These are phyloP conservation scores for Erodium moschatum DNA, from an alignment of 441 rosid genomes.

Conservation along the genomic window DNA sequence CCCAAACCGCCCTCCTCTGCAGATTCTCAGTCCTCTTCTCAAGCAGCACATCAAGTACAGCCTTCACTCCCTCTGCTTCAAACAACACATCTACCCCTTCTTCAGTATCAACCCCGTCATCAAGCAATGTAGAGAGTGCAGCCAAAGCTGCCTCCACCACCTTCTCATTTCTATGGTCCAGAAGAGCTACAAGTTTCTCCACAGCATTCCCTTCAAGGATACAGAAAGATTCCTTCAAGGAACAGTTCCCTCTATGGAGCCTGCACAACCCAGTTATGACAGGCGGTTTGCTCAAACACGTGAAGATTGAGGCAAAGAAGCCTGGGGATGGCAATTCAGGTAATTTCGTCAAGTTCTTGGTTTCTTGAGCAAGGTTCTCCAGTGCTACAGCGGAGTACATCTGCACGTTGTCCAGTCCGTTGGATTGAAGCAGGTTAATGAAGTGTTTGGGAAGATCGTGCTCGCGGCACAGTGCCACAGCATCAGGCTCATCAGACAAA, in stretches of 20 bases:
- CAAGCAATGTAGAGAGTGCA: slow-evolving; percentile 68
- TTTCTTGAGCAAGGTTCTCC: slow-evolving; percentile 77
- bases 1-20: slow-evolving; percentile 74
- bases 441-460: slow-evolving; percentile 54
- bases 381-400: slow-evolving; percentile 79
- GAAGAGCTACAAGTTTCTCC: slow-evolving; percentile 68
- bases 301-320: slow-evolving; percentile 50
- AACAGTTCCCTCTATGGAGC: slow-evolving; percentile 76
- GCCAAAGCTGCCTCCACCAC: slow-evolving; percentile 89
- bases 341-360: slow-evolving; percentile 50
- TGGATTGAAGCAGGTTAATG: slow-evolving; percentile 63
- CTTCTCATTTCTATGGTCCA: slow-evolving; percentile 74
- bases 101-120: slow-evolving; percentile 69
- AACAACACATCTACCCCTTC: slow-evolving; percentile 55
- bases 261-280: slow-evolving; percentile 62
- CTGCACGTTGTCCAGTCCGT: slow-evolving; percentile 73
- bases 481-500: slow-evolving; percentile 50
- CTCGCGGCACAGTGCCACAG: slow-evolving; percentile 59
- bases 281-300: slow-evolving; percentile 62
- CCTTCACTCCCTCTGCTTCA: slow-evolving; percentile 57
- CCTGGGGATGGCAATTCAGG: slow-evolving; percentile 61
- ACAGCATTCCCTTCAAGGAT: slow-evolving; percentile 75
- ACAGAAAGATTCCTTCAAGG: slow-evolving; percentile 68
- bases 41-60: slow-evolving; percentile 48
- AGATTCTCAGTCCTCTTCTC: slow-evolving; percentile 65